A percentile compares a stretch with the other conserved stretches of the same genome.
Evolutionary conservation across 768 basidiomycete genomes (phyloP).

Genomic region (Dioszegia crocea): DNA sequence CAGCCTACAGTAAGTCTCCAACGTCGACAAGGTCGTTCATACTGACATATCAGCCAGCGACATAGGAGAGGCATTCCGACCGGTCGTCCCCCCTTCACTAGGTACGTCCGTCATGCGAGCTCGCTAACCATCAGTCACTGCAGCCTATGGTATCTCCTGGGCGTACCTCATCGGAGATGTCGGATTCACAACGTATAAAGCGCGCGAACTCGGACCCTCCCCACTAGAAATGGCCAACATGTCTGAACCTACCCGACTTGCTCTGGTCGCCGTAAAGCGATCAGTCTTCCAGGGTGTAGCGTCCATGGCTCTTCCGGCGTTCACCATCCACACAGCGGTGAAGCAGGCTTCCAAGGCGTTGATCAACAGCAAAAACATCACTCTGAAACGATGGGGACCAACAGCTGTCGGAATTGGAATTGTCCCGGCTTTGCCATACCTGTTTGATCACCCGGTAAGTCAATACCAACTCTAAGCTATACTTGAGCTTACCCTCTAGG

Average conservation of each 20-base stretch:
- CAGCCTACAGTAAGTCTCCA: constrained; percentile 41
- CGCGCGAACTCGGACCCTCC: constrained; percentile 46
- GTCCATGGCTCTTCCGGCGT: constrained; percentile 50
- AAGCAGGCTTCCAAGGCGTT: constrained; percentile 44
- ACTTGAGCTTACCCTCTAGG: constrained; percentile 10
- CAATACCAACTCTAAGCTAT: neutral
- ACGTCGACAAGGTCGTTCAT: neutral
- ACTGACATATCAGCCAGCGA: constrained; percentile 35
- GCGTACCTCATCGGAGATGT: constrained; percentile 50
- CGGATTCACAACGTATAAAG: constrained; percentile 50
- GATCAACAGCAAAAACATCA: constrained; percentile 34
- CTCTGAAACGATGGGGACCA: constrained; percentile 47
- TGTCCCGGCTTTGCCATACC: constrained; percentile 47
- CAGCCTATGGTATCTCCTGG: constrained; percentile 51
- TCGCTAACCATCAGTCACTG: constrained; percentile 22
- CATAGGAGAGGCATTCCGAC: constrained; percentile 49
- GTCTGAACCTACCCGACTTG: constrained; percentile 44
- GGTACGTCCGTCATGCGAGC: neutral
- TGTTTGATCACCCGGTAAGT: constrained; percentile 49
- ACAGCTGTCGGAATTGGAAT: constrained; percentile 43
- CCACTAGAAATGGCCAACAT: constrained; percentile 48
- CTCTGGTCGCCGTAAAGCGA: constrained; percentile 48
- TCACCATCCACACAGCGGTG: constrained; percentile 50
- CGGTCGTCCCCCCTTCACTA: constrained; percentile 3
- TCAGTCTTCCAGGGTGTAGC: constrained; percentile 49